Evolutionary conservation across 257 asterid genomes (phyloP), one percentile per base, ranked within the genome.

Genomic region (Craterostigma plantagineum): DNA sequence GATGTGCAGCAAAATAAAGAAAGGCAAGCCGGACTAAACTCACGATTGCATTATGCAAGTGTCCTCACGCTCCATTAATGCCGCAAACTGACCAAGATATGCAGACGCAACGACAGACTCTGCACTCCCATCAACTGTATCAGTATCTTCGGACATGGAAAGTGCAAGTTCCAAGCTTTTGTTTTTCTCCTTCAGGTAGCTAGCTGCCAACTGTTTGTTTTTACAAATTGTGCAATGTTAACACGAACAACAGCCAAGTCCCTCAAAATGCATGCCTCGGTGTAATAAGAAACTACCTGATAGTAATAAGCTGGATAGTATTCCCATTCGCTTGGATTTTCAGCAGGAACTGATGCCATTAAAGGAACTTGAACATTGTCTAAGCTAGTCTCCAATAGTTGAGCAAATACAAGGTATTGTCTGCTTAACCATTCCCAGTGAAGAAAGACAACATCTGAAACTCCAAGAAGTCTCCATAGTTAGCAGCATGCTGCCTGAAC

Each of bases 351-450:
- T 16, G 79, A 55, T 52, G 46, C 62, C 57, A 53, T 53, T 44
- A 61, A 54, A n/a, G 79, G 67, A 56, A 62, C 62, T 41, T 63
- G 66, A 55, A 45, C 51, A 60, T 57, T 64, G 51, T 62, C 70
- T 9, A 76, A 72, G 73, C 95, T 79, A 8, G 92, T 76, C 63
- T 90, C 99, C 68, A 90, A 59, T 35, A 90, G 70, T 60, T 90
- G 95, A 46, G 81, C 92, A 69, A 90, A 77, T 53, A 68, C 92
- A 60, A 90, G 60, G 61, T 66, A 77, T 54, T 90, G 99, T 54
- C 92, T 62, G 72, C 95, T 79, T 63, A 90, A 68, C 99, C 99
- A 90, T 60, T 83, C 94, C 94, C 95, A 90, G 35, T 90, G 99
- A 68, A 79, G 79, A 65, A 74, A 90, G 58, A 45, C 61, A 58